A percentile compares a stretch with the other conserved stretches of the same genome.
Conservation (phyloP, 768 basidiomycete genomes). For the Trametes meyenii region DNA sequence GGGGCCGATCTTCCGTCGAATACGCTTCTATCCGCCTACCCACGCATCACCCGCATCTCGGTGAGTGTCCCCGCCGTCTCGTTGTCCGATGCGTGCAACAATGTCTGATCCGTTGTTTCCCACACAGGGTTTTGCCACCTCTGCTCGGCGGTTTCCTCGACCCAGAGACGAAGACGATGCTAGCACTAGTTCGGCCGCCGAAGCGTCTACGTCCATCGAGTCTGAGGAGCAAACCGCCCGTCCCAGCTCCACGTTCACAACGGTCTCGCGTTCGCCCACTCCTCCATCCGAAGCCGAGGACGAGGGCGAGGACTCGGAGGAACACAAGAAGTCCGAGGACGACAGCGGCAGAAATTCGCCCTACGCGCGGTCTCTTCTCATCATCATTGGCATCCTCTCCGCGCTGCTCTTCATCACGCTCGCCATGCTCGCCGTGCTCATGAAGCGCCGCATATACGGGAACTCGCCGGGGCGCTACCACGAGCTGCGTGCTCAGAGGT, state of each 20-base stretch:
- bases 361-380: neutral
- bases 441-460: neutral
- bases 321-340: neutral
- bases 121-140: no score
- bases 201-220: neutral
- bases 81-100: no score
- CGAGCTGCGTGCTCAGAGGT: neutral
- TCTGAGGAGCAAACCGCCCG: neutral
- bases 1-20: no score
- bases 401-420: neutral
- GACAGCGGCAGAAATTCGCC: neutral
- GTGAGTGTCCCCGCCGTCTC: no score
- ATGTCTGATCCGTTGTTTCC: no score
- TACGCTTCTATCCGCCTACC: no score
- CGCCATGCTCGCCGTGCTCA: neutral
- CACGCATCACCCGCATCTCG: no score
- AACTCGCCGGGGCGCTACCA: neutral
- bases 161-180: no score
- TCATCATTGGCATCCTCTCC: conserved; percentile 1
- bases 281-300: neutral
- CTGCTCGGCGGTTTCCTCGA: no score
- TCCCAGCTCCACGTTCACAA: neutral
- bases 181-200: neutral
- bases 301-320: neutral
- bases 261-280: neutral